These are phyloP conservation scores for Metschnikowia lachancei DNA, from an alignment of 805 yeast species.

Conservation along the genomic window DNA sequence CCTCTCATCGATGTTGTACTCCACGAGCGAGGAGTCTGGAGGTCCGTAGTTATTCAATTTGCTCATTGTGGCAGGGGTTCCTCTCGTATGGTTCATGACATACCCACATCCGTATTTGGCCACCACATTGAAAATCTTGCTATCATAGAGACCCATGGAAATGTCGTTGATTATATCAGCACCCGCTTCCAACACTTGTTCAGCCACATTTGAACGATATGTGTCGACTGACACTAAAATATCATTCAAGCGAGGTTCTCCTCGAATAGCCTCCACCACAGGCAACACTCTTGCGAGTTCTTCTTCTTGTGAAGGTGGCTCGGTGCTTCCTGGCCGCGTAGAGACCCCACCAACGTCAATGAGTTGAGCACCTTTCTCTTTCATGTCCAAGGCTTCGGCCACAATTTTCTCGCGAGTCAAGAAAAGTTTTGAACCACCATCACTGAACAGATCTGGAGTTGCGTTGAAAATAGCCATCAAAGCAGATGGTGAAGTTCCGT, in stretches of 20 bases:
- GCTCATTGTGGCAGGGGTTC: slow-evolving; percentile 73
- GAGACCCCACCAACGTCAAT: slow-evolving; percentile 92
- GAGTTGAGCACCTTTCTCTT: slow-evolving; percentile 63
- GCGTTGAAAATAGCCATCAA: slow-evolving; percentile 87
- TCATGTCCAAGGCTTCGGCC: slow-evolving; percentile 47
- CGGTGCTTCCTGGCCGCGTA: slow-evolving; percentile 79
- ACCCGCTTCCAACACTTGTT: slow-evolving; percentile 64
- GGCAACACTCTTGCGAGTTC: slow-evolving; percentile 74
- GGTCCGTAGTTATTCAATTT: slow-evolving; percentile 52
- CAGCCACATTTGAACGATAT: slow-evolving; percentile 73
- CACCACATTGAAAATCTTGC: slow-evolving; percentile 61
- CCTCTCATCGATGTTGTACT: slow-evolving; percentile 27
- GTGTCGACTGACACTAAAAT: slow-evolving; percentile 83
- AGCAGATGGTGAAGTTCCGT: slow-evolving; percentile 49
- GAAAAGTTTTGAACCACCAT: slow-evolving; percentile 58
- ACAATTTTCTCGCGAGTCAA: slow-evolving; percentile 40
- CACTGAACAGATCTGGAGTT: slow-evolving; percentile 95
- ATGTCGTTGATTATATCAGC: slow-evolving; percentile 93
- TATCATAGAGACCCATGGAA: slow-evolving; percentile 74
- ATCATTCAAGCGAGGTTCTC: slow-evolving; percentile 34
- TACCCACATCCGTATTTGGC: slow-evolving; percentile 72
- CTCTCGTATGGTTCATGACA: slow-evolving; percentile 81
- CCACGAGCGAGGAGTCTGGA: slow-evolving; percentile 35
- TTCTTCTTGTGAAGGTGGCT: slow-evolving; percentile 56
- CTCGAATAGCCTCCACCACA: slow-evolving; percentile 59